Conservation (phyloP, 2,329 filamentous ascomycete genomes). For the Hymenotorrendiella dingleyae region DNA sequence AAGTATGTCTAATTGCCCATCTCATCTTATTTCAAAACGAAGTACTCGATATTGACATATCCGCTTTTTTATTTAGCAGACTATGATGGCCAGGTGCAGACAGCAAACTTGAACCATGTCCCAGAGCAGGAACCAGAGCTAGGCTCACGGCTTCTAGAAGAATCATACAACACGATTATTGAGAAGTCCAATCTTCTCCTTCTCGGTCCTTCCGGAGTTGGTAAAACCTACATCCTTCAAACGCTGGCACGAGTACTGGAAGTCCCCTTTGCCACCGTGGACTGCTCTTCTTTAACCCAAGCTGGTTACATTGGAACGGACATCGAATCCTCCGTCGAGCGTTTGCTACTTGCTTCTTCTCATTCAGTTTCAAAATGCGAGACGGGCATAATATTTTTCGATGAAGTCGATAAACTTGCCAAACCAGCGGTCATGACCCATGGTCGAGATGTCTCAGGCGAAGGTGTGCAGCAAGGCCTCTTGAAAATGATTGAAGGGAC, state of each 20-base stretch:
- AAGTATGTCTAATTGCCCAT: slow-evolving; percentile 46
- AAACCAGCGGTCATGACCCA: slow-evolving; percentile 70
- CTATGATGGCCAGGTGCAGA: slow-evolving; percentile 42
- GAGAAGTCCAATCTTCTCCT: slow-evolving; percentile 94
- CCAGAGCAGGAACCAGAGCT: slow-evolving; percentile 17
- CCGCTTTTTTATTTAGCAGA: slow-evolving; percentile 42
- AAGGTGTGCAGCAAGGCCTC: slow-evolving; percentile 93
- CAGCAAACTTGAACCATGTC: slow-evolving; percentile 22
- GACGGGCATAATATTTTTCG: slow-evolving; percentile 87
- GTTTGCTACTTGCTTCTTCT: slow-evolving; percentile 82
- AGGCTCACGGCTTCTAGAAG: slow-evolving; percentile 18
- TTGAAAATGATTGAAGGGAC: slow-evolving; percentile 96
- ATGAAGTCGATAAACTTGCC: slow-evolving; percentile 97
- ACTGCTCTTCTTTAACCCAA: slow-evolving; percentile 94
- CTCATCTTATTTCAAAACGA: background rate
- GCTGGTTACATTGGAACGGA: slow-evolving; percentile 97
- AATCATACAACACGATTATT: slow-evolving; percentile 39
- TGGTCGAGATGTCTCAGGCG: slow-evolving; percentile 89
- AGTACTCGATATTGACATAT: slow-evolving; percentile 29
- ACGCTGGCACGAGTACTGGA: slow-evolving; percentile 89
- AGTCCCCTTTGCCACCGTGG: slow-evolving; percentile 90
- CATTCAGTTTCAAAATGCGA: slow-evolving; percentile 82
- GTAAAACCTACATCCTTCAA: slow-evolving; percentile 85
- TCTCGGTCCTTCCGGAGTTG: slow-evolving; percentile 87
- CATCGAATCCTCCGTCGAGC: slow-evolving; percentile 90